Base-by-base conservation (phyloP, 768 basidiomycete species). In the Kwoniella pini region DNA sequence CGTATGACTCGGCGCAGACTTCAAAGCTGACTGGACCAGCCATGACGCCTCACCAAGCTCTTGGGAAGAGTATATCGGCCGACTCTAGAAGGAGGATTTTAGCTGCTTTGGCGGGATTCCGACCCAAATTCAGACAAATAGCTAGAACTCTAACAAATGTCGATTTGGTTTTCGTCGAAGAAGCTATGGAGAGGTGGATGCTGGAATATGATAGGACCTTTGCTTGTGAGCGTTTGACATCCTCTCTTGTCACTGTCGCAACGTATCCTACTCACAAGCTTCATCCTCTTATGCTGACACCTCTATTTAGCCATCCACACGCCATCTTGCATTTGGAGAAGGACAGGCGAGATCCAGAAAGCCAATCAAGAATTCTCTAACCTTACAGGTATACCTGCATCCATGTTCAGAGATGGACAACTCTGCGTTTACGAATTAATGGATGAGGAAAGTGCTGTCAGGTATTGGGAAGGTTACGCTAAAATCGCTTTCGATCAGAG, bases 391-490 rank as follows among this genome's bases (percentile, higher is more conserved):
- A 63, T 74, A n/a, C 74, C 72, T 85, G 96, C 30, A 88, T 93
- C 21, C 83, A 96, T 28, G 66, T 68, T 72, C 57, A 63, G 65
- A 13, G 73, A 91, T 83, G 95, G 95, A 2, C 88, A 91, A 36
- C 79, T 96, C 22, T 95, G 93, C 72, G 96, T 99, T 57, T 98
- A 96, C 79, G 95, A 98, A 77, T 84, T 98, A 48, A 96, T 99
- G 94, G 89, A 93, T 0, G 95, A 99, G 78, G 93, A 95, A 75
- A 88, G 87, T 0, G 92, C 93, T 2, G 93, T 96, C 40, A 92
- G 94, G 75, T 97, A 96, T 72, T 97, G 92, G 91, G 94, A 98
- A 86, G 91, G 96, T 88, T 96, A 96, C 71, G 92, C 91, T n/a
- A 77, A 76, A 63, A 72, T 77, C 22, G 67, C 73, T 21, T 66